A percentile compares a stretch with the other conserved stretches of the same genome.
phyloP scores from a whole-genome alignment of 495 filamentous ascomycete genomes.

The Penicillium maclennaniae region DNA sequence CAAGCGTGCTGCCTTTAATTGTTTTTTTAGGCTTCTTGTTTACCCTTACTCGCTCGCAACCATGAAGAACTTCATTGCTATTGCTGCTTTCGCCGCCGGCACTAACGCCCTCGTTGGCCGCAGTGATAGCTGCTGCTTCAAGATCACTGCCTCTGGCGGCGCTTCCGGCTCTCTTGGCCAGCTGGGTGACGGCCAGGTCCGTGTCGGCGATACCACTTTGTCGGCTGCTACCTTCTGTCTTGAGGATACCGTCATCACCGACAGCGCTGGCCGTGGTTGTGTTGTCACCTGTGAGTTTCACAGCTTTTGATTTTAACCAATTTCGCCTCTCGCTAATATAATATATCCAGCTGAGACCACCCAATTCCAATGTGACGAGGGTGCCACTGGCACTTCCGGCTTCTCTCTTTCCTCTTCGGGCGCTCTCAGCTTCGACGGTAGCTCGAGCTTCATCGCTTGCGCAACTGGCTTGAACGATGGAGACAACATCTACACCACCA shows the following conservation, averaged over 20 bases:
- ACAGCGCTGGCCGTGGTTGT: slow-evolving; percentile 52
- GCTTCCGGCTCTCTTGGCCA: slow-evolving; percentile 50
- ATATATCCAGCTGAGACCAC: slow-evolving; percentile 48
- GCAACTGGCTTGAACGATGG: slow-evolving; percentile 45
- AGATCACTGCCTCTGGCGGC: slow-evolving; percentile 43
- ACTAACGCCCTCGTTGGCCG: slow-evolving; percentile 40
- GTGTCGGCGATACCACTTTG: slow-evolving; percentile 42
- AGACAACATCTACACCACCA: slow-evolving; percentile 51
- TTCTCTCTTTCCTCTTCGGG: slow-evolving; percentile 50
- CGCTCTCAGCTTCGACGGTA: slow-evolving; percentile 40
- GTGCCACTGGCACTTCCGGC: slow-evolving; percentile 39
- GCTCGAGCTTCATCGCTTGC: slow-evolving; percentile 50
- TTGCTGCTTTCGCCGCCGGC: slow-evolving; percentile 38
- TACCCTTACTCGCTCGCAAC: slow-evolving; percentile 2
- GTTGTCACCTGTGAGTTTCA: slow-evolving; percentile 21
- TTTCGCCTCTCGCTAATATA: neutral
- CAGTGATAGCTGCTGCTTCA: slow-evolving; percentile 47
- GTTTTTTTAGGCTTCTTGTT: too few relatives aligned
- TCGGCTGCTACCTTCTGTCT: slow-evolving; percentile 44
- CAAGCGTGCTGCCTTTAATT: too few relatives aligned
- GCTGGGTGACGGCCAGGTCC: slow-evolving; percentile 52
- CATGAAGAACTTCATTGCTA: slow-evolving; percentile 33
- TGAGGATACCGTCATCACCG: slow-evolving; percentile 45
- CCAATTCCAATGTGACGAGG: slow-evolving; percentile 63
- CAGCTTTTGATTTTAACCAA: too few relatives aligned